Percentiles rank a stretch among this genome's conserved stretches.
Conservation (phyloP, 176 grass and related monocot species). For the bread wheat (Triticum aestivum) region IWGSC_CS_RefSeq_v2.1 NC_057799.1:104958320-104958819, state of each 20-base stretch:
- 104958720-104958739: not conserved
- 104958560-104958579: not conserved
- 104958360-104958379: not conserved
- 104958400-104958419: not conserved
- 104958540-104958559: not conserved
- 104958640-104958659: not conserved
- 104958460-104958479: not conserved
- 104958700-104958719: not conserved
- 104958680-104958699: not conserved
- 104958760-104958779: no score
- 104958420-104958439: not conserved
- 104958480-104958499: not conserved
- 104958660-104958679: not conserved
- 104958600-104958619: not conserved
- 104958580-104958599: not conserved
- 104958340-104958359: not conserved
- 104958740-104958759: no score
- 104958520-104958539: not conserved
- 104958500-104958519: not conserved
- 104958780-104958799: no score
- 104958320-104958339: not conserved
- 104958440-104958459: not conserved
- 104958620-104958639: not conserved
- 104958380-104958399: not conserved
- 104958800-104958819: no score